Percentiles rank a stretch among this genome's conserved stretches.
phyloP scores from a whole-genome alignment of 352 stramenopile species.

The Globisporangium middletonii region DNA sequence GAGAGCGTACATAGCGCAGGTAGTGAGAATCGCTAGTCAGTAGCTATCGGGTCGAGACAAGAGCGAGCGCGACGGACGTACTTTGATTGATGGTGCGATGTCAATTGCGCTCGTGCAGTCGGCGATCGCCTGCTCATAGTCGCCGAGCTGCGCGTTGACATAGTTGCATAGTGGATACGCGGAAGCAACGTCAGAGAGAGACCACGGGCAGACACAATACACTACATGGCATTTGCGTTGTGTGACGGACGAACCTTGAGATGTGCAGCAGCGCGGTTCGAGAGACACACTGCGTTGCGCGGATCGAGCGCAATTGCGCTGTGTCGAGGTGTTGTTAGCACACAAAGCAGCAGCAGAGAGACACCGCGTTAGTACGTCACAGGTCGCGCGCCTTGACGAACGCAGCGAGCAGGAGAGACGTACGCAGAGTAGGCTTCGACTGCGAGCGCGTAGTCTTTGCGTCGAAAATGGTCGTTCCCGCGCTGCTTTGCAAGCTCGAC shows the following conservation, averaged over 20 bases:
- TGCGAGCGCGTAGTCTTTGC: slow-evolving; percentile 26
- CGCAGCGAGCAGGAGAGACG: not conserved
- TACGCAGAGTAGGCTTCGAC: slow-evolving; percentile 42
- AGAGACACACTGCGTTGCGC: slow-evolving; percentile 35
- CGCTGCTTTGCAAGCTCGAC: slow-evolving; percentile 28
- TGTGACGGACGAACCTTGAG: slow-evolving; percentile 34
- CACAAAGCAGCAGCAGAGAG: too few relatives aligned
- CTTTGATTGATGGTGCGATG: slow-evolving; percentile 50
- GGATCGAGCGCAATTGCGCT: slow-evolving; percentile 48
- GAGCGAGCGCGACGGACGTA: slow-evolving; percentile 7
- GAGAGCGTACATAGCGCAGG: not conserved
- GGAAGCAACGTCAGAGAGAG: not conserved
- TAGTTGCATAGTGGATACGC: not conserved
- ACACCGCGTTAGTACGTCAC: too few relatives aligned
- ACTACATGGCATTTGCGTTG: not conserved
- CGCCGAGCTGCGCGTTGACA: slow-evolving; percentile 21
- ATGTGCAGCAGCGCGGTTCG: slow-evolving; percentile 60
- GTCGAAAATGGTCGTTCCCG: slow-evolving; percentile 52
- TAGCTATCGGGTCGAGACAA: not conserved
- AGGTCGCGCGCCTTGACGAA: not conserved
- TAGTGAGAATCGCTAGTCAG: too few relatives aligned
- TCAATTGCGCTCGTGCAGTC: slow-evolving; percentile 49
- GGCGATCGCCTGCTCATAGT: slow-evolving; percentile 28
- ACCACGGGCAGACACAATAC: not conserved
- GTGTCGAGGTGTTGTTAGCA: not conserved